Evolutionary conservation across 495 filamentous ascomycete genomes (phyloP).

Genomic region (Hyaloscypha variabilis): DNA sequence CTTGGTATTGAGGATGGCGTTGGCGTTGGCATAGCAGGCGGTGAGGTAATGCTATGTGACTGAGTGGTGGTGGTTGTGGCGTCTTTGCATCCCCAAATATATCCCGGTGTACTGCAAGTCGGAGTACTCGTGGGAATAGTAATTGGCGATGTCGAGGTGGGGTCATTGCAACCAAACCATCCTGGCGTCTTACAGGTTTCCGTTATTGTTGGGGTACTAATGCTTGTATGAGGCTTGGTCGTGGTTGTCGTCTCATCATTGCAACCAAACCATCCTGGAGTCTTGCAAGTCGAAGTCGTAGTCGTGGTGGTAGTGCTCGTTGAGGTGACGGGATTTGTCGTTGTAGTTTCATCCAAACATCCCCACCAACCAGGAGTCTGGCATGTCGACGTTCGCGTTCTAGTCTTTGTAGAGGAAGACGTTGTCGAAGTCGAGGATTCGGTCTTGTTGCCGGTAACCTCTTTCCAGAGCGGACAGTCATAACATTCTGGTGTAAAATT

Average conservation of each 20-base stretch:
- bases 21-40: constrained; percentile 26
- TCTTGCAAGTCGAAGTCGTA: constrained; percentile 56
- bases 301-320: constrained; percentile 51
- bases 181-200: constrained; percentile 65
- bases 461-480: constrained; percentile 94
- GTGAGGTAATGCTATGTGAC: constrained; percentile 31
- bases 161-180: constrained; percentile 62
- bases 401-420: constrained; percentile 60
- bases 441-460: constrained; percentile 83
- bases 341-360: constrained; percentile 64
- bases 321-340: constrained; percentile 43
- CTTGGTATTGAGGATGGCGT: constrained; percentile 18
- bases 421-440: constrained; percentile 74
- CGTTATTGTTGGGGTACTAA: constrained; percentile 49
- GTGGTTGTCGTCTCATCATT: constrained; percentile 47
- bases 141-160: constrained; percentile 34
- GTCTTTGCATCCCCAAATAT: constrained; percentile 61
- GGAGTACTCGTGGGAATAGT: constrained; percentile 23
- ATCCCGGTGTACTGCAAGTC: constrained; percentile 54
- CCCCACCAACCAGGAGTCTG: constrained; percentile 87
- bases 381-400: constrained; percentile 80
- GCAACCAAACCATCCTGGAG: constrained; percentile 67
- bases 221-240: constrained; percentile 33
- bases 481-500: constrained; percentile 71
- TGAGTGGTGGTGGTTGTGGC: constrained; percentile 37